phyloP scores from a whole-genome alignment of 139 green algal species.

The Tetradesmus obliquus region DNA sequence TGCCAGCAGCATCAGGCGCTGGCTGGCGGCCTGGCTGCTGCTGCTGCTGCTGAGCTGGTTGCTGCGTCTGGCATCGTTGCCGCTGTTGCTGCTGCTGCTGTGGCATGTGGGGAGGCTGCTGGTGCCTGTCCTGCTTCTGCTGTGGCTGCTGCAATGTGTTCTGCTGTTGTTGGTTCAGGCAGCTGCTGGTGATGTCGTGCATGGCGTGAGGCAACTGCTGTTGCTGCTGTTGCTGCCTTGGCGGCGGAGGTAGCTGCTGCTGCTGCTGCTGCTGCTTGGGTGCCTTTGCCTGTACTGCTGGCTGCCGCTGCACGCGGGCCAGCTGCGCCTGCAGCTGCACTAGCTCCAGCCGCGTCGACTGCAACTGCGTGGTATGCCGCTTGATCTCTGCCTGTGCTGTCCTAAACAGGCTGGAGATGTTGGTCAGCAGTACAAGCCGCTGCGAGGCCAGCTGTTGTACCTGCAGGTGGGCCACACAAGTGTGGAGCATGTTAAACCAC shows the following conservation, averaged over 20 bases:
- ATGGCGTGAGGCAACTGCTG: background rate
- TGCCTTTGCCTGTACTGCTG: background rate
- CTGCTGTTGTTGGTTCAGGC: background rate
- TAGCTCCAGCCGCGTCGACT: slow-evolving; percentile 8
- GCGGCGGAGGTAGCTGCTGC: background rate
- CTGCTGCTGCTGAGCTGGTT: background rate
- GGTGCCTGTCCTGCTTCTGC: background rate
- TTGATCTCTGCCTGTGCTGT: slow-evolving; percentile 82
- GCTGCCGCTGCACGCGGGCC: background rate
- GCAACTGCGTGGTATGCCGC: slow-evolving; percentile 41
- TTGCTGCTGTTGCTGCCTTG: background rate
- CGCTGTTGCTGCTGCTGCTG: background rate
- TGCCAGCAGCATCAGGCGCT: background rate
- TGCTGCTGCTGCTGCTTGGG: background rate
- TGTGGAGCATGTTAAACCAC: background rate
- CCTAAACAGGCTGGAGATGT: slow-evolving; percentile 79
- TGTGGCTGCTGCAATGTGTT: background rate
- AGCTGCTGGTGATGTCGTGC: background rate
- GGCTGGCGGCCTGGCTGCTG: background rate
- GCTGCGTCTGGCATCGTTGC: background rate
- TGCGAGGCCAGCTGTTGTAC: slow-evolving; percentile 49
- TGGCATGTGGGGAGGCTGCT: background rate
- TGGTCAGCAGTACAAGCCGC: slow-evolving; percentile 61
- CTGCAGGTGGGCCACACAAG: slow-evolving; percentile 37
- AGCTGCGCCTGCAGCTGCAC: background rate